Base-by-base conservation (phyloP, 2,329 filamentous ascomycete genomes). In the Colletotrichum karsti region DNA sequence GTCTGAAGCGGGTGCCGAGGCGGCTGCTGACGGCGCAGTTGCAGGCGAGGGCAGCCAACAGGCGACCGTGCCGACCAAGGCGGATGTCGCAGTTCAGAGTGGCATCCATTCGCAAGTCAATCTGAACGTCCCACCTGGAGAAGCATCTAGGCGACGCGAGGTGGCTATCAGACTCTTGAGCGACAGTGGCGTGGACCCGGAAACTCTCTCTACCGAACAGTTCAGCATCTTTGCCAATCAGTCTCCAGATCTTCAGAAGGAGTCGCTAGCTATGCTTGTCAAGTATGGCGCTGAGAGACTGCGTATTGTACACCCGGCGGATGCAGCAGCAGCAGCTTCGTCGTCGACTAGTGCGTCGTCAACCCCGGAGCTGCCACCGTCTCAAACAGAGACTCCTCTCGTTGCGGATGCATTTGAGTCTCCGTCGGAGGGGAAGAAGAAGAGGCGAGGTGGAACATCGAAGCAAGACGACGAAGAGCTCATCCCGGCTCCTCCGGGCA, bases 201-300 rank as follows among this genome's bases (percentile, higher is more conserved):
- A 79, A 2, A 85, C 86, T 0, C 77, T 90, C 9, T 87, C 85
- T 0, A 69, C 76, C 4, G 87, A 89, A 50, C 87, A 90, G 72
- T 88, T 90, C 68, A 84, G 79, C 70, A 90, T 89, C 15, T 88
- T 90, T 70, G 81, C 87, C 8, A 90, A 90, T 61, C 88, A 90
- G 75, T 83, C 87, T 1, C 86, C 87, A 0, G 81, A 84, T 3
- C 75, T 89, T 6, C 88, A 90, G 70, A 77, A 79, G 58, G 82
- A 86, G 59, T 90, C 88, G 1, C 76, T 90, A 13, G 81, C 79
- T 1, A 87, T 90, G 86, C 79, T 90, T 10, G 81, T 83, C 1
- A 84, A 82, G 72, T 89, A 89, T 62, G 88, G 88, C 20, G 87
- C 88, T 7, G 86, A 89, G 73, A 79, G 84, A 13, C 76, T 90